Evolutionary conservation across 176 grass and related monocot genomes (phyloP).

Genomic region (Triticum dicoccoides): DNA sequence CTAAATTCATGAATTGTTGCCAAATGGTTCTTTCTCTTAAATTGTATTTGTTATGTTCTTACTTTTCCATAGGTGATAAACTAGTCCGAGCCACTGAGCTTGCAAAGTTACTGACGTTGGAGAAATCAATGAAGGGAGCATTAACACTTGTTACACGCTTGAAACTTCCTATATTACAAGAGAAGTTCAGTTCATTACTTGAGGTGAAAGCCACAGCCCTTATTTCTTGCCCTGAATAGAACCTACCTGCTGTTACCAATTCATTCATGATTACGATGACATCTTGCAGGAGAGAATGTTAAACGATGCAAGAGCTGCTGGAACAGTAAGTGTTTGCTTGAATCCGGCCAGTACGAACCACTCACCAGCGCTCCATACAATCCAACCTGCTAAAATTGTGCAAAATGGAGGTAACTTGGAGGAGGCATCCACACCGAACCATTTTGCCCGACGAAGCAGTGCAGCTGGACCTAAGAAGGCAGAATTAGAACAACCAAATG

Average conservation of each 20-base stretch:
- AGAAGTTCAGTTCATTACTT: constrained; percentile 76
- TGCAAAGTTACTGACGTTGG: constrained; percentile 62
- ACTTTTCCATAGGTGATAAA: constrained; percentile 67
- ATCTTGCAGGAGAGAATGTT: constrained; percentile 80
- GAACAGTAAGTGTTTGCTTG: background rate
- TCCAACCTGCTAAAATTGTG: constrained; percentile 9
- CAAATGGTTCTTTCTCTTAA: constrained; percentile 15
- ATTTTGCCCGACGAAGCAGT: constrained; percentile 10
- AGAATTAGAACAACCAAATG: constrained; percentile 21
- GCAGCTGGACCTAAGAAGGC: constrained; percentile 29
- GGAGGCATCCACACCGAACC: background rate
- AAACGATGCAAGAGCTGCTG: constrained; percentile 24
- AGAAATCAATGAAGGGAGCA: constrained; percentile 93
- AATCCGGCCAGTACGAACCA: constrained; percentile 13
- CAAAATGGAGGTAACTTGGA: constrained; percentile 11
- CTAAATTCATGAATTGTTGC: background rate
- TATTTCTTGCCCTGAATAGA: constrained; percentile 1
- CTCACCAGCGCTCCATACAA: constrained; percentile 8
- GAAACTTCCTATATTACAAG: constrained; percentile 87
- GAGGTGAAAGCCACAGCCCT: constrained; percentile 48
- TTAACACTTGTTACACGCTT: constrained; percentile 83
- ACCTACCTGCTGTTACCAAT: background rate
- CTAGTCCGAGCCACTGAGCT: constrained; percentile 85
- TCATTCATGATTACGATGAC: constrained; percentile 14
- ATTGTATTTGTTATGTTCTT: constrained; percentile 7